phyloP scores from a whole-genome alignment of 164 flowering plant genomes.

The Tetrastigma voinierianum region DNA sequence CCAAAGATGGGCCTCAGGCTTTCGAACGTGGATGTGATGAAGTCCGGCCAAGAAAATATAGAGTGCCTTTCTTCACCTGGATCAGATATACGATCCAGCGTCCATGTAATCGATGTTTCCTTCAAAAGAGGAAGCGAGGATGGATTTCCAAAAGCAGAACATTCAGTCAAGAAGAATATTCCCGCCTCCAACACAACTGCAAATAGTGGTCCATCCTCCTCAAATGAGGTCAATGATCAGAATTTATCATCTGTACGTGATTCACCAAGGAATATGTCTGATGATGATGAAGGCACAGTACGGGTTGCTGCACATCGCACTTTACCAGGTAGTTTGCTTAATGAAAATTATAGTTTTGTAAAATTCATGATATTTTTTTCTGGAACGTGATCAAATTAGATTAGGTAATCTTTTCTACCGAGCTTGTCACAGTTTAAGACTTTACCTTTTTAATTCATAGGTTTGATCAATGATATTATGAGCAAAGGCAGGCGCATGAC shows the following conservation, averaged over 20 bases:
- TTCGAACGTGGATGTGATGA: conserved; percentile 49
- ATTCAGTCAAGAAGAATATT: conserved; percentile 36
- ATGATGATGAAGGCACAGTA: conserved; percentile 55
- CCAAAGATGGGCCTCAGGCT: conserved; percentile 46
- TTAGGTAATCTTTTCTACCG: no score
- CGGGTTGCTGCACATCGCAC: conserved; percentile 57
- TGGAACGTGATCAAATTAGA: no score
- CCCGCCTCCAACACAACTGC: conserved; percentile 27
- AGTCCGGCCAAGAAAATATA: conserved; percentile 45
- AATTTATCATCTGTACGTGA: conserved; percentile 36
- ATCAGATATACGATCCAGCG: conserved; percentile 39
- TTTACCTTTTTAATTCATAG: conserved; percentile 27
- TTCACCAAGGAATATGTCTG: conserved; percentile 58
- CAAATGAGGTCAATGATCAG: conserved; percentile 52
- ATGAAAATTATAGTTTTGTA: neutral
- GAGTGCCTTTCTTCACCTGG: conserved; percentile 41
- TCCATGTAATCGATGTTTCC: conserved; percentile 30
- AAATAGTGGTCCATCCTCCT: conserved; percentile 46
- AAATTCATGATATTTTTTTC: neutral
- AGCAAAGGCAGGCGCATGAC: conserved; percentile 85
- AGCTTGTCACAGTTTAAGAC: neutral
- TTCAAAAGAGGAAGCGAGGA: conserved; percentile 36
- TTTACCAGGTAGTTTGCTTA: conserved; percentile 71
- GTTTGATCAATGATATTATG: conserved; percentile 85
- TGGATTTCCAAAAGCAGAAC: conserved; percentile 34